phyloP scores from a whole-genome alignment of 768 basidiomycete species.

The Boletus coccyginus region DNA sequence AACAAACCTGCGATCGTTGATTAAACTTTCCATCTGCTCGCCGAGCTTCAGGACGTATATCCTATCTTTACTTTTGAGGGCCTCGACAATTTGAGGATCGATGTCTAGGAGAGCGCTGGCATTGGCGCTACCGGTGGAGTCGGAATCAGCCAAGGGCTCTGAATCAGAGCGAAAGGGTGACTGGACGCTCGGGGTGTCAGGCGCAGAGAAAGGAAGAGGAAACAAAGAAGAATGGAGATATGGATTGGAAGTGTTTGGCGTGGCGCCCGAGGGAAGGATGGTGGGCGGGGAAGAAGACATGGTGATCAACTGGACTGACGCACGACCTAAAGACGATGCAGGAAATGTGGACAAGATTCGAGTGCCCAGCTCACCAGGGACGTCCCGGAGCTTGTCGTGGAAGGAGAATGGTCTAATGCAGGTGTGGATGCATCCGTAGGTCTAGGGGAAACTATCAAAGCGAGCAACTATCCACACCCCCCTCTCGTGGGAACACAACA shows the following conservation, averaged over 20 bases:
- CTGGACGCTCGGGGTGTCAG: constrained; percentile 10
- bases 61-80: constrained; percentile 84
- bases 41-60: constrained; percentile 87
- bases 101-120: constrained; percentile 42
- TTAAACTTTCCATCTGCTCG: constrained; percentile 78
- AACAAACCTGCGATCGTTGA: constrained; percentile 69
- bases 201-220: constrained; percentile 13
- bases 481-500: constrained; percentile 26
- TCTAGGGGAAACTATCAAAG: constrained; percentile 27
- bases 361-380: not conserved
- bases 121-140: constrained; percentile 25
- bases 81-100: constrained; percentile 81
- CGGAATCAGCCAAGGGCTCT: constrained; percentile 30
- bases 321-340: constrained; percentile 1
- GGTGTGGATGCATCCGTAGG: constrained; percentile 29
- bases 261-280: constrained; percentile 12
- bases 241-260: constrained; percentile 9
- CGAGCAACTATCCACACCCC: not conserved
- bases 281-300: constrained; percentile 12
- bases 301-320: constrained; percentile 7
- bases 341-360: constrained; percentile 10
- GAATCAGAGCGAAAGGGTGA: constrained; percentile 23
- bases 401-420: constrained; percentile 14
- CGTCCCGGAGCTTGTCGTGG: constrained; percentile 11
- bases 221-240: constrained; percentile 10